phyloP scores from a whole-genome alignment of 306 rosid genomes.

The Casuarina glauca region DNA sequence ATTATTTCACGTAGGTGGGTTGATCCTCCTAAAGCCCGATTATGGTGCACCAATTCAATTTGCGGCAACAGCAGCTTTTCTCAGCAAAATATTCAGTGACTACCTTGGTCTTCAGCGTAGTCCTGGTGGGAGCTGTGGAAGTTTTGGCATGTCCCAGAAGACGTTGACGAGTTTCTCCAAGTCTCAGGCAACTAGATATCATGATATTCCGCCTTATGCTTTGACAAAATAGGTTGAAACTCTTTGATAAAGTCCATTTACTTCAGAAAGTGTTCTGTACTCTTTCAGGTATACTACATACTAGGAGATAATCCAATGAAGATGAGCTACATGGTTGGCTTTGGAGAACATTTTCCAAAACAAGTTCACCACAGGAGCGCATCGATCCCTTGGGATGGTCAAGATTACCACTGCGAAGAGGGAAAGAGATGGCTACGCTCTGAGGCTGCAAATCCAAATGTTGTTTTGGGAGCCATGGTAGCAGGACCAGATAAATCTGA shows the following conservation, averaged over 20 bases:
- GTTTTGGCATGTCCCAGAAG: constrained; percentile 40
- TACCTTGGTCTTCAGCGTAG: constrained; percentile 57
- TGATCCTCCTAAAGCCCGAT: constrained; percentile 53
- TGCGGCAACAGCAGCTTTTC: constrained; percentile 81
- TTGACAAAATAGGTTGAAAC: no score
- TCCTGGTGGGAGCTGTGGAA: constrained; percentile 44
- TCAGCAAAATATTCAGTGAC: constrained; percentile 70
- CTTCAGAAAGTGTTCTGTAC: background rate
- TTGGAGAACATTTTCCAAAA: constrained; percentile 57
- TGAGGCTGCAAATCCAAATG: constrained; percentile 56
- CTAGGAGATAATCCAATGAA: constrained; percentile 78
- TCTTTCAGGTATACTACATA: constrained; percentile 61
- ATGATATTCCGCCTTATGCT: background rate
- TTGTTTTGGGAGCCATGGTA: constrained; percentile 79
- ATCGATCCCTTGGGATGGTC: constrained; percentile 70
- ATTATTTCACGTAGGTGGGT: constrained; percentile 48
- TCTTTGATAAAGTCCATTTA: constrained; percentile 1
- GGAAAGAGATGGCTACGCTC: constrained; percentile 65
- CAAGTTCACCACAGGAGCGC: constrained; percentile 84
- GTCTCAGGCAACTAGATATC: constrained; percentile 51
- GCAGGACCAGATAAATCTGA: constrained; percentile 67
- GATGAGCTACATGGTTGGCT: constrained; percentile 80
- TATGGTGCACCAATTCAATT: constrained; percentile 55
- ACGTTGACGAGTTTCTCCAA: constrained; percentile 52
- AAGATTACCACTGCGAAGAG: constrained; percentile 35